Evolutionary conservation across 352 stramenopile species (phyloP).

Genomic region (Lagenidium sp.): DNA sequence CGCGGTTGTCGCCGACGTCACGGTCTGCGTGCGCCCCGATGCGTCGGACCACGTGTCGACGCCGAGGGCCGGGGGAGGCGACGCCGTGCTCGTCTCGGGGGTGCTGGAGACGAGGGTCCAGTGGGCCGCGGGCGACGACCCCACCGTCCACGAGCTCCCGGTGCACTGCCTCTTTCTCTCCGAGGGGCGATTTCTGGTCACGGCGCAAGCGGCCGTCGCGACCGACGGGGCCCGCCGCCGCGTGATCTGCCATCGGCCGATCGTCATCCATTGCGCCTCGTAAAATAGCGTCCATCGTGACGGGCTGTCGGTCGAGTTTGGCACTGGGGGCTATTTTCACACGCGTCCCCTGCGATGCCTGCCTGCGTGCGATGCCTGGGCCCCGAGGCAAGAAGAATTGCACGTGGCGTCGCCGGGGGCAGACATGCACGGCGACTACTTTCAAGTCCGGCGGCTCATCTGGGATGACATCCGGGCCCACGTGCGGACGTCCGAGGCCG

Average conservation of each 20-base stretch:
- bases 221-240: not conserved
- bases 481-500: slow-evolving; percentile 38
- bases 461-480: slow-evolving; percentile 67
- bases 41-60: no score
- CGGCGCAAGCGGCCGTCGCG: slow-evolving; percentile 8
- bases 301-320: no score
- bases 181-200: slow-evolving; percentile 38
- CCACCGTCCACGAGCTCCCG: slow-evolving; percentile 1
- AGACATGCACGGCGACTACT: slow-evolving; percentile 37
- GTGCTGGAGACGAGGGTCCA: slow-evolving; percentile 2
- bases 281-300: no score
- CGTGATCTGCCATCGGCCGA: slow-evolving; percentile 35
- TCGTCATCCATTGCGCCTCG: slow-evolving; percentile 28
- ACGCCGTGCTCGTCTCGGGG: slow-evolving; percentile 4
- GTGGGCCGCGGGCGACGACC: not conserved
- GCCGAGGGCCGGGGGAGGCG: no score
- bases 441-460: slow-evolving; percentile 56
- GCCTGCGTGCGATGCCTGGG: no score
- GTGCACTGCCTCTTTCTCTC: slow-evolving; percentile 60
- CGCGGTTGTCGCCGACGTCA: no score
- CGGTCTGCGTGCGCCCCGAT: no score
- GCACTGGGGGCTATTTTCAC: no score
- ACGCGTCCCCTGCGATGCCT: no score
- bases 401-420: not conserved
- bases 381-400: not conserved